Evolutionary conservation across 441 rosid genomes (phyloP), one percentile per base, ranked within the genome.

Genomic region (Croton laevigatus): DNA sequence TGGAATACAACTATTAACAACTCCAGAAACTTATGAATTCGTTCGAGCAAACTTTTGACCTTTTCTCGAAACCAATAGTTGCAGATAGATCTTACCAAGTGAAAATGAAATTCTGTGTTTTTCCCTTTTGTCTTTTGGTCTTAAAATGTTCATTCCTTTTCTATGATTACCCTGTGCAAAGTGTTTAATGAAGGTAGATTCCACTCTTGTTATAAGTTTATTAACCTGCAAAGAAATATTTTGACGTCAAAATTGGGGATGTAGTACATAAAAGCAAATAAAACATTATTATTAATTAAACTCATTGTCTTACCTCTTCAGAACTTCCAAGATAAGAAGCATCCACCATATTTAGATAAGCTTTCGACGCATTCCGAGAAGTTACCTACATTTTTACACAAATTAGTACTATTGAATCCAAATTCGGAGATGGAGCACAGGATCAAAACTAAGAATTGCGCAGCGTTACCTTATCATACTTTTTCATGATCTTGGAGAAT

Each of bases 401-500:
- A 48, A 72, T 19, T 37, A 80, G 66, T 68, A 66, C n/a, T 51
- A 38, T 34, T 55, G 36, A 76, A 68, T 34, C 20, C 1, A 69
- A 42, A 49, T 44, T 37, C 4, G 17, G 11, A 11, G 45, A 8
- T 34, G 16, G 17, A 16, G 12, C 5, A 13, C 9, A 32, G 32
- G n/a, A 42, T 63, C 14, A 19, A 12, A 20, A 16, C 44, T 37
- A 67, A 9, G 44, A 68, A 1, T 13, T 46, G 46, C 1, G 66
- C 36, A 51, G 51, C 1, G 69, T 44, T 68, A 88, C 96, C 96
- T 93, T 93, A 73, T 93, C 98, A 65, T 93, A 88, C 79, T 90
- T 92, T 84, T 92, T 90, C 86, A 90, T 76, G 74, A 93, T 86
- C 81, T 90, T 93, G 76, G 92, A 78, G 71, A 88, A 86, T 2